Percentiles rank a stretch among this genome's conserved stretches.
Conservation (phyloP, 306 rosid genomes). For the Alnus rubra region DNA sequence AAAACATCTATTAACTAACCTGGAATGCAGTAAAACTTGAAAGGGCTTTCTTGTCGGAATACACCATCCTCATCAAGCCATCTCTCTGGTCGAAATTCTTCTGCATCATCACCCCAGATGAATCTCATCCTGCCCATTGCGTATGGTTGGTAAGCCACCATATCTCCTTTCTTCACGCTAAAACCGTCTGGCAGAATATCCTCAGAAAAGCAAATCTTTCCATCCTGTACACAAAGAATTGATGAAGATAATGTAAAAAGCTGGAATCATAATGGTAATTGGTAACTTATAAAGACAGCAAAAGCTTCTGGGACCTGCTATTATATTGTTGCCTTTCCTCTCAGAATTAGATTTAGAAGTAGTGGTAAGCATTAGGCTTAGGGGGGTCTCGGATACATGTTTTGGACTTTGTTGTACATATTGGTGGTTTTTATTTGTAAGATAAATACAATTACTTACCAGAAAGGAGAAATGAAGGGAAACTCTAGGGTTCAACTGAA, state of each 20-base stretch:
- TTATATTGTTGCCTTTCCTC: not conserved
- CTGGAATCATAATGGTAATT: not conserved
- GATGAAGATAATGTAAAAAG: constrained; percentile 2
- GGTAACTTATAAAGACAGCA: too few relatives aligned
- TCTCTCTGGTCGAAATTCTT: constrained; percentile 70
- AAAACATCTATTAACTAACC: constrained; percentile 33
- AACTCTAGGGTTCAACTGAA: too few relatives aligned
- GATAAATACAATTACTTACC: too few relatives aligned
- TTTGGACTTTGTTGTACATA: too few relatives aligned
- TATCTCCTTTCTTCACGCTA: constrained; percentile 61
- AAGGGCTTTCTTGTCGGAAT: constrained; percentile 63
- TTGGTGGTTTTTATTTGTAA: too few relatives aligned
- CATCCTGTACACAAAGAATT: constrained; percentile 48
- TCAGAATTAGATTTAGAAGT: too few relatives aligned
- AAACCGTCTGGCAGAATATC: constrained; percentile 75
- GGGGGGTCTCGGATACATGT: too few relatives aligned
- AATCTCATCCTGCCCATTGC: constrained; percentile 88
- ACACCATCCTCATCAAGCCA: constrained; percentile 64
- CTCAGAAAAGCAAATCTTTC: constrained; percentile 61
- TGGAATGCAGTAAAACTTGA: constrained; percentile 73
- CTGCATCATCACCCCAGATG: constrained; percentile 83
- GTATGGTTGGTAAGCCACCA: constrained; percentile 64
- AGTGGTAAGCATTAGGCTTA: too few relatives aligned
- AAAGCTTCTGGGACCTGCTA: not conserved
- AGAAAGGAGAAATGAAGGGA: too few relatives aligned